These are phyloP conservation scores for Ceratobasidium sp. DNA, from an alignment of 1,284 basidiomycete genomes.

Conservation along the genomic window DNA sequence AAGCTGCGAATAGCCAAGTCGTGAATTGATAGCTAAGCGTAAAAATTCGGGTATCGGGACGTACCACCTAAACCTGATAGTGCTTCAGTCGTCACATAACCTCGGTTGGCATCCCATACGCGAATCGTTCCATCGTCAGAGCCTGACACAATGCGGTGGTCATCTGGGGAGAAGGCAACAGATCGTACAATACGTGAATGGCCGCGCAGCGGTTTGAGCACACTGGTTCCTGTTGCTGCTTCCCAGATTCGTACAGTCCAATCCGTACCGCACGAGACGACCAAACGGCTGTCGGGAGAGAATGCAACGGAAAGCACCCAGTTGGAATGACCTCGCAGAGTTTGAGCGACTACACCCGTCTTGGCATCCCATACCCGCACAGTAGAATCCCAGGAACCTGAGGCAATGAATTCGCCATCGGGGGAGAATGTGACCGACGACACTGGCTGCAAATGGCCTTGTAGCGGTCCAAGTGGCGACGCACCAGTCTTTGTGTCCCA, in stretches of 20 bases:
- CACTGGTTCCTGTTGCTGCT: neutral
- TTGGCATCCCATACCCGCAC: constrained; percentile 33
- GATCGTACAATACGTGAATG: neutral
- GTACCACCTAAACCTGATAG: neutral
- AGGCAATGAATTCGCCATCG: constrained; percentile 17
- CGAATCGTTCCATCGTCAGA: too few species aligned
- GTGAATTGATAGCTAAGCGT: neutral
- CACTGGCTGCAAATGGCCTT: constrained; percentile 5
- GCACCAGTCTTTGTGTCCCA: constrained; percentile 56
- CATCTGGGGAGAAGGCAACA: constrained; percentile 8
- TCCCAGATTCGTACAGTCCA: constrained; percentile 1
- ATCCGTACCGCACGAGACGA: neutral
- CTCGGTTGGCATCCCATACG: neutral
- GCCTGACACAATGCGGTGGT: neutral
- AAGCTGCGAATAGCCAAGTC: too few species aligned
- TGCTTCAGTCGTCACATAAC: too few species aligned
- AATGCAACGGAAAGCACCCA: neutral
- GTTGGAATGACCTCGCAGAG: constrained; percentile 3
- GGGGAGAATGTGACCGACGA: constrained; percentile 5
- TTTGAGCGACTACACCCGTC: neutral
- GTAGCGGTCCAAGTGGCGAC: neutral
- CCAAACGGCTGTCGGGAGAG: neutral
- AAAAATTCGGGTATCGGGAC: neutral
- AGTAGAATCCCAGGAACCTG: constrained; percentile 21
- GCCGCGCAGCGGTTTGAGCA: neutral